These are phyloP conservation scores for Fraxinus xanthoxyloides DNA, from an alignment of 305 asterid genomes.

Conservation along the genomic window DNA sequence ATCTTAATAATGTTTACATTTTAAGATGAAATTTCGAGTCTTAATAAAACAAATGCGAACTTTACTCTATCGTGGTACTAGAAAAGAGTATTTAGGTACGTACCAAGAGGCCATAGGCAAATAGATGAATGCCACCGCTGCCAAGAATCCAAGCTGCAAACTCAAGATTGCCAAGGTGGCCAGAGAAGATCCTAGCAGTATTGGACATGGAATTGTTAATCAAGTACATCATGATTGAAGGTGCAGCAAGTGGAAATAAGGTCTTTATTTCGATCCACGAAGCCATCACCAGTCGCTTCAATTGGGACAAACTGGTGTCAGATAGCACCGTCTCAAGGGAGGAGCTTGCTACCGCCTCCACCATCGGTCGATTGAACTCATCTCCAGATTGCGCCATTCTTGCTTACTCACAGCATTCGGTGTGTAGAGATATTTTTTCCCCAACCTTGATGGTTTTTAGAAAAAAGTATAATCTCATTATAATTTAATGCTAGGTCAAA, in stretches of 20 bases:
- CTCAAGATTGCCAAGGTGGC: constrained; percentile 74
- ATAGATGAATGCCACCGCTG: constrained; percentile 62
- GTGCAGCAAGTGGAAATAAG: constrained; percentile 63
- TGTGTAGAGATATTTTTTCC: not conserved
- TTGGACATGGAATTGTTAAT: constrained; percentile 67
- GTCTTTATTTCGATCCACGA: constrained; percentile 63
- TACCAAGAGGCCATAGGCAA: constrained; percentile 81
- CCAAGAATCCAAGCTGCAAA: constrained; percentile 84
- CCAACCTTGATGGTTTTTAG: not conserved
- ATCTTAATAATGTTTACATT: no score
- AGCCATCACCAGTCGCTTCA: constrained; percentile 36
- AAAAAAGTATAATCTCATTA: not conserved
- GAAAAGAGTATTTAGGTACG: not conserved
- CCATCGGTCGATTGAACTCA: not conserved
- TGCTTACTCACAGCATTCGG: not conserved
- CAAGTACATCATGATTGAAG: constrained; percentile 59
- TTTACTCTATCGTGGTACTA: not conserved
- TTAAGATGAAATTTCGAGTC: not conserved
- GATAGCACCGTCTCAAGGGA: constrained; percentile 56
- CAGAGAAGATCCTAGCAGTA: constrained; percentile 69
- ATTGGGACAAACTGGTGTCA: constrained; percentile 33
- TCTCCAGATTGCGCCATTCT: not conserved
- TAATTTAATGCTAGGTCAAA: not conserved
- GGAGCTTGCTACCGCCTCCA: constrained; percentile 9
- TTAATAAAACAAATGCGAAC: no score